These are phyloP conservation scores for Lentinula raphanica DNA, from an alignment of 768 basidiomycete species.

Conservation along the genomic window DNA sequence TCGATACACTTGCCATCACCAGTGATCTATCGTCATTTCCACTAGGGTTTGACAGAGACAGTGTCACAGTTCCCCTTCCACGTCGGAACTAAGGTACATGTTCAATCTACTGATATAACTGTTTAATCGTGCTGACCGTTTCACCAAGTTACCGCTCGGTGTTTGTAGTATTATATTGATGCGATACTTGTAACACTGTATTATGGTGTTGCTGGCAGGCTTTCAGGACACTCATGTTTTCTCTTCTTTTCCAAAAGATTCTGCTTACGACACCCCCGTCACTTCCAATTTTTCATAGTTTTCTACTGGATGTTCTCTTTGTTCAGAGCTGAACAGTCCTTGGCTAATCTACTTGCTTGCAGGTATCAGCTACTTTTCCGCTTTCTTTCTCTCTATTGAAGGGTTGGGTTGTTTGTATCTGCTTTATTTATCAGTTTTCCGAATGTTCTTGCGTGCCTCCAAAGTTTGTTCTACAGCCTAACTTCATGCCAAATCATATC, in stretches of 20 bases:
- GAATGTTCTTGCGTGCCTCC: not conserved
- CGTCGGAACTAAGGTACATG: conserved; percentile 13
- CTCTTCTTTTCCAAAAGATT: not conserved
- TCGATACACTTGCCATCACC: conserved; percentile 81
- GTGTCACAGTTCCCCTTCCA: conserved; percentile 23
- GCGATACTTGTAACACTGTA: conserved; percentile 7
- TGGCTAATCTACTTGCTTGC: conserved; percentile 7
- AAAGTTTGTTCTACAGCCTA: not conserved
- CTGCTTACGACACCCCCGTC: not conserved
- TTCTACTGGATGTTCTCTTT: not conserved
- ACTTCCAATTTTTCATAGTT: too few relatives aligned
- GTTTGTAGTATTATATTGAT: not conserved
- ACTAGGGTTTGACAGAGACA: conserved; percentile 62
- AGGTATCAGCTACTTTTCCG: not conserved
- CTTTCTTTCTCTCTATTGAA: conserved; percentile 1
- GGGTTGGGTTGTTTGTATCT: conserved; percentile 8
- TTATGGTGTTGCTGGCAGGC: conserved; percentile 5
- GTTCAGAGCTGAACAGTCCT: not conserved
- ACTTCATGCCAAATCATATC: not conserved
- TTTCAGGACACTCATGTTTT: conserved; percentile 3
- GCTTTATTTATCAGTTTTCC: conserved; percentile 8
- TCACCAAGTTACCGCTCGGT: not conserved
- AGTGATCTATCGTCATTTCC: conserved; percentile 82
- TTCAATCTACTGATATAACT: not conserved
- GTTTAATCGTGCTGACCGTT: not conserved